phyloP scores from a whole-genome alignment of 345 rosid species.

The Cardamine resedifolia region DNA sequence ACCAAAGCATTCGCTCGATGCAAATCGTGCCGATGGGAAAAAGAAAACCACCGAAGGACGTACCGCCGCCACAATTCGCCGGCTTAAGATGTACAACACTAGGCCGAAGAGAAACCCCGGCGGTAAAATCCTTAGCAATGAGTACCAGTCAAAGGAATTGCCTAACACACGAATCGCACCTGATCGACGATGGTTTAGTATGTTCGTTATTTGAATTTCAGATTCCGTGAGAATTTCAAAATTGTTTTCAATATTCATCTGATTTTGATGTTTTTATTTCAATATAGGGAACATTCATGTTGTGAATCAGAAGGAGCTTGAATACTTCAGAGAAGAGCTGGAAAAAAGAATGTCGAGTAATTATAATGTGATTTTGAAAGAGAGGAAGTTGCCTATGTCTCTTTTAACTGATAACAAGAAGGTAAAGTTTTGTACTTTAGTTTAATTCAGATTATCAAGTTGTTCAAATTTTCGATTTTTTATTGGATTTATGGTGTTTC shows the following conservation, averaged over 20 bases:
- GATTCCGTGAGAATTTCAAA: neutral
- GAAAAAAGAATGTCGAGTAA: constrained; percentile 58
- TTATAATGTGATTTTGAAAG: constrained; percentile 79
- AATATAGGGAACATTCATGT: constrained; percentile 74
- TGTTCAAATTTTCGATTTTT: neutral
- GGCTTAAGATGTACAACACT: constrained; percentile 81
- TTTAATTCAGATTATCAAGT: neutral
- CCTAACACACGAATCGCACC: constrained; percentile 81
- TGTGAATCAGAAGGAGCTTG: constrained; percentile 77
- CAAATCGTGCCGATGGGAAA: constrained; percentile 62
- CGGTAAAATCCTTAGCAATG: constrained; percentile 66
- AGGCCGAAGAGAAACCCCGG: constrained; percentile 56
- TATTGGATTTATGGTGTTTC: constrained; percentile 3
- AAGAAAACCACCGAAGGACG: constrained; percentile 45
- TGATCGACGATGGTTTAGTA: constrained; percentile 90
- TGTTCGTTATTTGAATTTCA: neutral
- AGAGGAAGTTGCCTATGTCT: constrained; percentile 74
- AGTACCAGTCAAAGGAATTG: constrained; percentile 69
- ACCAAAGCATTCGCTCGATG: constrained; percentile 93
- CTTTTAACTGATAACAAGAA: constrained; percentile 75
- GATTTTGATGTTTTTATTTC: neutral
- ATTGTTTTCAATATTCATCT: neutral
- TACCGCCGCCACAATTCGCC: constrained; percentile 73
- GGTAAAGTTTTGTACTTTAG: constrained; percentile 40
- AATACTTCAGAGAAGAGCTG: constrained; percentile 75